phyloP scores from a whole-genome alignment of 768 basidiomycete genomes.

The Mycena latifolia region DNA sequence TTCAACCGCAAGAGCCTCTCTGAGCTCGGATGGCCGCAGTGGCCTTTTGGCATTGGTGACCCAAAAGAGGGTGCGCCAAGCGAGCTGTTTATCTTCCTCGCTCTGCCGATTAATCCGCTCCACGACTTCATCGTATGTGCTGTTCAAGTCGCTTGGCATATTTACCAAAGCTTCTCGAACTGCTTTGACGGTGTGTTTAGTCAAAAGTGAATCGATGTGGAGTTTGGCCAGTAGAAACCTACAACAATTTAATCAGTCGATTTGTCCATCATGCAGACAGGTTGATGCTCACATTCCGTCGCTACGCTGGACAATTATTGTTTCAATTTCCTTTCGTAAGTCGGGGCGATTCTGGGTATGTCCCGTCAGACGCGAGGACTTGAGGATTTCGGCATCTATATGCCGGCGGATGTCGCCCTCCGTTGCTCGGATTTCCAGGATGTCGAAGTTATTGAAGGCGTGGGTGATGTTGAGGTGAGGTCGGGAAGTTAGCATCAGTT shows the following conservation, averaged over 20 bases:
- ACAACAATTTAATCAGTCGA: background rate
- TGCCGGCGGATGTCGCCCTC: too few species aligned
- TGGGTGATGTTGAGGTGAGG: conserved; percentile 2
- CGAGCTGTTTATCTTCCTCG: background rate
- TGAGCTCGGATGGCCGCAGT: background rate
- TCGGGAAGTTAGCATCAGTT: conserved; percentile 16
- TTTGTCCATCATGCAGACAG: background rate
- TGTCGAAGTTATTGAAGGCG: background rate
- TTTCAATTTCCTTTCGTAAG: background rate
- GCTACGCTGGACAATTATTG: background rate
- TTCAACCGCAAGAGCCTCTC: conserved; percentile 1
- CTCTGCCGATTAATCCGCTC: background rate
- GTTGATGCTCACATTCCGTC: background rate
- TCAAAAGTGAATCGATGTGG: background rate
- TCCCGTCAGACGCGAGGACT: background rate
- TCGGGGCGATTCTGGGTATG: conserved; percentile 2
- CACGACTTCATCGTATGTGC: background rate
- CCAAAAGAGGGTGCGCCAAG: background rate
- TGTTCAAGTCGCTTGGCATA: background rate
- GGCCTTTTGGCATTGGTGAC: background rate
- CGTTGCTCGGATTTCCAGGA: conserved; percentile 6
- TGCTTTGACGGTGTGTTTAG: background rate
- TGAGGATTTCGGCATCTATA: too few species aligned
- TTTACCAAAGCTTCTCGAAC: background rate
- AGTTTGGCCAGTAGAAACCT: conserved; percentile 10